Evolutionary conservation across 176 grass and related monocot species (phyloP).

Genomic region (Saccharum officinarum): DNA sequence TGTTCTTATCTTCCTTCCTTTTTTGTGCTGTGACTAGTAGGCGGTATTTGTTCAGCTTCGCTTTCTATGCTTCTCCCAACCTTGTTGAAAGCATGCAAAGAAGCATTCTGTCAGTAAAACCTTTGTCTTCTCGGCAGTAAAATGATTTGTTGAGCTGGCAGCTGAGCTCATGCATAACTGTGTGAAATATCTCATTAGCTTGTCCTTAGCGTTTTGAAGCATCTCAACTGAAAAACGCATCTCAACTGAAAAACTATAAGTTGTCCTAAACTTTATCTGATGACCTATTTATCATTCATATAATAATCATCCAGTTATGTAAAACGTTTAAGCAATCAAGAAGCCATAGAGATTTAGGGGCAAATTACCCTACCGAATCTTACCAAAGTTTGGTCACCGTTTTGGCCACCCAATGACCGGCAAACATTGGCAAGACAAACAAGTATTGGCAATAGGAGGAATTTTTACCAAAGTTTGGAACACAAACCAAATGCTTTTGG

Average conservation of each 20-base stretch:
- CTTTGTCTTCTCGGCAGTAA: background rate
- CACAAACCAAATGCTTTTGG: background rate
- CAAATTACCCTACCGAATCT: background rate
- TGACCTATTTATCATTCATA: background rate
- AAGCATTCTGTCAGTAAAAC: background rate
- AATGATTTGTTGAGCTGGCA: background rate
- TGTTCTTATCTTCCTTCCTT: too few species aligned
- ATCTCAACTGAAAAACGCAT: slow-evolving; percentile 11
- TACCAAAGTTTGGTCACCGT: background rate
- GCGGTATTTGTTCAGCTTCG: background rate
- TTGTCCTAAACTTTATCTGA: background rate
- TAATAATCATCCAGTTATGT: background rate
- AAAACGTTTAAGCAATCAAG: background rate
- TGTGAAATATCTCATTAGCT: background rate
- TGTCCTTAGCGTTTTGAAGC: background rate
- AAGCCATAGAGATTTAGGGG: background rate
- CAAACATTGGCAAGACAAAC: background rate
- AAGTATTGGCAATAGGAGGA: background rate
- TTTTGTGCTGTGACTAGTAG: background rate
- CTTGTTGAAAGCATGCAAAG: background rate
- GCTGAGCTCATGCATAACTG: background rate
- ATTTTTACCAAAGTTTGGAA: background rate
- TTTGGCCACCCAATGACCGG: background rate
- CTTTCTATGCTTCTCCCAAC: background rate
- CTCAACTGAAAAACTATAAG: background rate